These are phyloP conservation scores for Lunasporangiospora selenospora DNA, from an alignment of 192 early-diverging fungal species.

Conservation along the genomic window DNA sequence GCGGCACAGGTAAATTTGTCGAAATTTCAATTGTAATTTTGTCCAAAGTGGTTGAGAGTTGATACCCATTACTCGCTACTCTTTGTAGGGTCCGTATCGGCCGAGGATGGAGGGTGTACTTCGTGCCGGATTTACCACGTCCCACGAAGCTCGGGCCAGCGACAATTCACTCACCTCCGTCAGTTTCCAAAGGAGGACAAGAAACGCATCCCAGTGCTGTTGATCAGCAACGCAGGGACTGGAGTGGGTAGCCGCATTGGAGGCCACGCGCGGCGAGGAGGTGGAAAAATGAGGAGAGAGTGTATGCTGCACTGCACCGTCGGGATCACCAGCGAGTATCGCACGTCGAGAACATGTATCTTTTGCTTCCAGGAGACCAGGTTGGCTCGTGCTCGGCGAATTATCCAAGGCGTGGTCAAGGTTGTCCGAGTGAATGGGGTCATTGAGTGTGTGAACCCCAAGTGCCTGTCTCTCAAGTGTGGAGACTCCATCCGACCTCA, in stretches of 20 bases:
- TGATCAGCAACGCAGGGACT: slow-evolving; percentile 2
- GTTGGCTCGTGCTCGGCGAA: background rate
- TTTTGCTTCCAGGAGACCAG: background rate
- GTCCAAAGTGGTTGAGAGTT: too few species aligned
- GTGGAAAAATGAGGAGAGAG: background rate
- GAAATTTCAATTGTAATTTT: too few species aligned
- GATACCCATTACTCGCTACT: too few species aligned
- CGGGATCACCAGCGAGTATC: background rate
- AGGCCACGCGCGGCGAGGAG: background rate
- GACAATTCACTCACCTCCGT: too few species aligned
- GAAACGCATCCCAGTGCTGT: background rate
- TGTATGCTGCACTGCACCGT: background rate
- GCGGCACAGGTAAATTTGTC: too few species aligned
- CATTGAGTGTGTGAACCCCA: background rate
- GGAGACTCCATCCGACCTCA: background rate
- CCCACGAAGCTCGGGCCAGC: too few species aligned
- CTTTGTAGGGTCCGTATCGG: too few species aligned
- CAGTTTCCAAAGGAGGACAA: too few species aligned
- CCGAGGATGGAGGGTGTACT: too few species aligned
- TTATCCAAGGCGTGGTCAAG: background rate
- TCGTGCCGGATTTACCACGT: too few species aligned
- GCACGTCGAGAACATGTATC: background rate
- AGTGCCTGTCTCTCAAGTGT: background rate
- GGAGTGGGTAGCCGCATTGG: background rate
- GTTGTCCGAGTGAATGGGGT: background rate